Evolutionary conservation across 139 green algal species (phyloP).

Genomic region (Eudorina sp.): DNA sequence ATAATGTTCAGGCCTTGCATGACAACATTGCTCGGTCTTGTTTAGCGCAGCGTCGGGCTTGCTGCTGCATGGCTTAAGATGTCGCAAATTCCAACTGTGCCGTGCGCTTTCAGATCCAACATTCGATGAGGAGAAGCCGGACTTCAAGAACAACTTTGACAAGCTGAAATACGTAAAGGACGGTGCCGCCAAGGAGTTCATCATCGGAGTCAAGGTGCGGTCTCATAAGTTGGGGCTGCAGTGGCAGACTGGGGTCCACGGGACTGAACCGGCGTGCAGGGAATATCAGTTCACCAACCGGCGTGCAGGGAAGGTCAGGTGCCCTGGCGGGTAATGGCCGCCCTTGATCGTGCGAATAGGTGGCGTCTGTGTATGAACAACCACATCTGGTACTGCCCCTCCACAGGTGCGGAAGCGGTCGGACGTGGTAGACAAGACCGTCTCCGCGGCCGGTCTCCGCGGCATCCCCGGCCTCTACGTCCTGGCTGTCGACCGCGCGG

Average conservation of each 20-base stretch:
- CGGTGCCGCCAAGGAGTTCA: constrained; percentile 50
- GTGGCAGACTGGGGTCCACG: too few relatives aligned
- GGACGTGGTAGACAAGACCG: constrained; percentile 41
- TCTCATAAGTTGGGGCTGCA: background rate
- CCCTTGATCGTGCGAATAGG: too few relatives aligned
- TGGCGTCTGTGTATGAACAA: background rate
- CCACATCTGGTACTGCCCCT: background rate
- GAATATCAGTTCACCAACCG: too few relatives aligned
- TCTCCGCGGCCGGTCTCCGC: constrained; percentile 34
- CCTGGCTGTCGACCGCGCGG: constrained; percentile 5
- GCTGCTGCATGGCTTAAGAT: too few relatives aligned
- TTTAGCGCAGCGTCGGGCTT: too few relatives aligned
- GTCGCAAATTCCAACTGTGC: too few relatives aligned
- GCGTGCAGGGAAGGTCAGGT: too few relatives aligned
- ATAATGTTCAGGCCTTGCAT: too few relatives aligned
- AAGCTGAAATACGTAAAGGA: constrained; percentile 39
- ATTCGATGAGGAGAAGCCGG: background rate
- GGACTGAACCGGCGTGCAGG: too few relatives aligned
- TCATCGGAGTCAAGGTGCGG: constrained; percentile 41
- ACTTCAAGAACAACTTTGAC: constrained; percentile 15
- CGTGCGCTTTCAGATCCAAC: background rate
- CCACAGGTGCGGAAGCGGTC: constrained; percentile 9
- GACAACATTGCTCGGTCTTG: too few relatives aligned
- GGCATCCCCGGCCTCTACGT: constrained; percentile 50
- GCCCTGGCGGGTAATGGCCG: too few relatives aligned